Base-by-base conservation (phyloP, 805 yeast species). In the Sugiyamaella qingdaonensis region DNA sequence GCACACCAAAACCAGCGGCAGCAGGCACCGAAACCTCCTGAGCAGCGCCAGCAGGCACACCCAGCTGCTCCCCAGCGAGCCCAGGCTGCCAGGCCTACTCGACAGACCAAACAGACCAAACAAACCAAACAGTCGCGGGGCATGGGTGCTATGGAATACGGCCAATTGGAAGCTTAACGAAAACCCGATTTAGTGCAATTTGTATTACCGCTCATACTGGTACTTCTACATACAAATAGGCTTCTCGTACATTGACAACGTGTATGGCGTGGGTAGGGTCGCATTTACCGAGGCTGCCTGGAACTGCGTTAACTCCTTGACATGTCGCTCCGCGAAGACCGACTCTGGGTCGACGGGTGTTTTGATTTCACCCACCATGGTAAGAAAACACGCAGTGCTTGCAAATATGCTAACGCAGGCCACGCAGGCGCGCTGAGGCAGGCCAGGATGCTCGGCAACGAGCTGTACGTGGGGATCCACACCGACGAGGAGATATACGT, bases 281-380 rank as follows among this genome's bases (percentile, higher is more conserved):
- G 29, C 29, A 7, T 24, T n/a, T 24, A 24, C 29, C 29, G 29
- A 24, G 7, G 29, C 7, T 24, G 29, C 29, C 29, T 7, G 7
- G 3, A 24, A 24, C 29, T 24, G 29, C 29, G 29, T 24, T 24
- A 7, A 24, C 29, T 24, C 4, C 19, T 19, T 10, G 42, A 39
- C 43, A 39, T 39, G 43, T 39, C 43, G 37, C 48, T 45, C 19
- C 48, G 48, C 32, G 61, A 59, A 35, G 63, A 59, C 47, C 64
- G 85, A 49, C 85, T 92, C 55, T 94, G 99, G 99, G 82, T 94
- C 29, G 99, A 94, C 68, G 99, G 99, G 0, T 94, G 99, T 67
- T 94, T 94, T 71, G 99, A 94, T 69, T 94, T 94, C 72, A 88
- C 96, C 41, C 99, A 94, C 68, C 98, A 94, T 65, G 98, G 95